Percentiles rank a stretch among this genome's conserved stretches.
Conservation (phyloP, 441 rosid species). For the Lepidium campestre region DNA sequence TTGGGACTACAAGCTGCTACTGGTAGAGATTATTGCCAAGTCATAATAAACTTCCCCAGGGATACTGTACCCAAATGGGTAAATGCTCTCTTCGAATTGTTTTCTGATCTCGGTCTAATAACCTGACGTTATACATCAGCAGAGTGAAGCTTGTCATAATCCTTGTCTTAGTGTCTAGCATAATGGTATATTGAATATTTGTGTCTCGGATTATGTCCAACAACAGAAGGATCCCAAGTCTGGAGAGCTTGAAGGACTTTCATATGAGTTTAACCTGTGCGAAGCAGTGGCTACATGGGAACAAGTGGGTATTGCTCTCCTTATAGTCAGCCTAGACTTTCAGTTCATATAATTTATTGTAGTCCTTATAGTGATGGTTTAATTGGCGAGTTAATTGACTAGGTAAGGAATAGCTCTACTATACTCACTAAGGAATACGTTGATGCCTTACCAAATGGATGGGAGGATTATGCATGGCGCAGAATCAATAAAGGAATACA, state of each 20-base stretch:
- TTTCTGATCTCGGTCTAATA: background rate
- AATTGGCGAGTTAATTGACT: slow-evolving; percentile 48
- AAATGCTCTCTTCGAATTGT: background rate
- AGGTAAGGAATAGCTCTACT: slow-evolving; percentile 89
- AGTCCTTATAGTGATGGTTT: slow-evolving; percentile 40
- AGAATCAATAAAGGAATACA: slow-evolving; percentile 86
- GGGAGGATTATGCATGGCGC: slow-evolving; percentile 98
- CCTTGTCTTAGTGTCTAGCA: background rate
- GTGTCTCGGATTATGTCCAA: background rate
- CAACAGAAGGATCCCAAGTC: slow-evolving; percentile 82
- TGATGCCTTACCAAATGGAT: slow-evolving; percentile 87
- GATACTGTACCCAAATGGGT: slow-evolving; percentile 92
- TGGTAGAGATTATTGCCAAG: slow-evolving; percentile 64
- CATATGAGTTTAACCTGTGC: slow-evolving; percentile 73
- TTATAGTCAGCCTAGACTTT: slow-evolving; percentile 1
- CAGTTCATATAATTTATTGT: background rate
- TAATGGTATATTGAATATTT: background rate
- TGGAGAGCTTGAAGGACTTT: slow-evolving; percentile 72
- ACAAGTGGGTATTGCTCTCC: slow-evolving; percentile 48
- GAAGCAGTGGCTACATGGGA: slow-evolving; percentile 98
- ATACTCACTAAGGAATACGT: slow-evolving; percentile 86
- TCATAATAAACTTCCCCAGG: slow-evolving; percentile 56
- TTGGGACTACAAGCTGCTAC: slow-evolving; percentile 68
- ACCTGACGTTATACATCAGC: background rate
- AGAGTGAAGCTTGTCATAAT: background rate